phyloP scores from a whole-genome alignment of 257 asterid species.

The Salvia miltiorrhiza region DNA sequence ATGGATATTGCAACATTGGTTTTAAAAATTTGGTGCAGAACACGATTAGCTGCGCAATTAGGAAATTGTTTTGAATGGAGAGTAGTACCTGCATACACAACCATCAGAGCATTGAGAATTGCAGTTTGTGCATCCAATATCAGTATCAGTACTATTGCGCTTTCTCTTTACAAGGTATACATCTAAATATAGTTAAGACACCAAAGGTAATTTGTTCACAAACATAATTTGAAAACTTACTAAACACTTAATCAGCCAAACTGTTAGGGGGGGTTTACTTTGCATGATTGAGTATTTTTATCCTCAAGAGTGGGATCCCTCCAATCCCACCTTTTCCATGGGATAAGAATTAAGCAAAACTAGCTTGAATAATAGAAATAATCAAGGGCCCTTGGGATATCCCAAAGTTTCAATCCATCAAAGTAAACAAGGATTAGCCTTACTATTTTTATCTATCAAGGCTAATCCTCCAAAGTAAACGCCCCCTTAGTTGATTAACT shows the following conservation, averaged over 20 bases:
- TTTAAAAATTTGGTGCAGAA: not conserved
- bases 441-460: no score
- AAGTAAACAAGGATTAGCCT: no score
- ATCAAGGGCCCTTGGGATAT: no score
- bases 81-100: conserved; percentile 84
- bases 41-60: not conserved
- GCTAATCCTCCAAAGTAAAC: no score
- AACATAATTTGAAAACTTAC: not conserved
- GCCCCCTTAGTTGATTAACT: conserved; percentile 1
- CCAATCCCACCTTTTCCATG: no score
- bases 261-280: not conserved
- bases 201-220: not conserved
- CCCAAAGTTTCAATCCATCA: no score
- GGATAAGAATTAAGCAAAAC: no score
- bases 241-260: conserved; percentile 15
- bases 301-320: no score
- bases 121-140: conserved; percentile 84
- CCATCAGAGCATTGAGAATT: conserved; percentile 56
- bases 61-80: conserved; percentile 8
- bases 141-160: conserved; percentile 52
- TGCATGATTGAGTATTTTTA: no score
- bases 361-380: no score
- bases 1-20: not conserved
- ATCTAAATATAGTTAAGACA: conserved; percentile 68
- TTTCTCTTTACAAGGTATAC: conserved; percentile 71